A percentile compares a stretch with the other conserved stretches of the same genome.
These are phyloP conservation scores for Casaregolazyma lundiana DNA, from an alignment of 1,139 yeast genomes.

Conservation along the genomic window DNA sequence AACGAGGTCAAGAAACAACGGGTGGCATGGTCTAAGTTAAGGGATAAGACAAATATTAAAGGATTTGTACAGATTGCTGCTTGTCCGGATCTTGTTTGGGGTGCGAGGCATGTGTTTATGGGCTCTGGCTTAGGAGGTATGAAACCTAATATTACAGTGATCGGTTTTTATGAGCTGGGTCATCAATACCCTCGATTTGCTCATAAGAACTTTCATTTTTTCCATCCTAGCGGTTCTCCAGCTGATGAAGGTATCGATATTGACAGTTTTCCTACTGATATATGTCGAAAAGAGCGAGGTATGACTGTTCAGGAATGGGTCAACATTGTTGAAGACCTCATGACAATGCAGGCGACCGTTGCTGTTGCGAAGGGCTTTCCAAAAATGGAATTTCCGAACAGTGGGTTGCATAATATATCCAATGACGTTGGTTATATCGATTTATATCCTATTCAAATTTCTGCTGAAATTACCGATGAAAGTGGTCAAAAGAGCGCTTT, in stretches of 20 bases:
- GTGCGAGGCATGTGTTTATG: conserved; percentile 84
- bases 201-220: conserved; percentile 11
- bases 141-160: conserved; percentile 90
- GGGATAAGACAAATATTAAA: conserved; percentile 73
- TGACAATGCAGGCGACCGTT: conserved; percentile 89
- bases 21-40: conserved; percentile 74
- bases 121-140: conserved; percentile 97
- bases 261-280: conserved; percentile 62
- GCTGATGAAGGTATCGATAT: conserved; percentile 23
- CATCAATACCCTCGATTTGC: conserved; percentile 16
- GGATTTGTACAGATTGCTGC: conserved; percentile 92
- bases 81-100: conserved; percentile 89
- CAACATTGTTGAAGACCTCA: conserved; percentile 80
- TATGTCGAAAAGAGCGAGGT: conserved; percentile 64
- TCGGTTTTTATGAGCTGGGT: conserved; percentile 72
- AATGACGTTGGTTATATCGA: conserved; percentile 60
- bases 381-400: conserved; percentile 50
- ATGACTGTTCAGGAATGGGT: conserved; percentile 83
- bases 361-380: conserved; percentile 90
- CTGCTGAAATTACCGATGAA: conserved; percentile 64
- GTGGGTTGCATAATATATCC: conserved; percentile 16
- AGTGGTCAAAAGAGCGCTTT: conserved; percentile 62
- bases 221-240: conserved; percentile 5
- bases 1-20: conserved; percentile 68
- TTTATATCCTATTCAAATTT: conserved; percentile 93